phyloP scores from a whole-genome alignment of 2,329 filamentous ascomycete species.

The Didymosphaeria variabile region DNA sequence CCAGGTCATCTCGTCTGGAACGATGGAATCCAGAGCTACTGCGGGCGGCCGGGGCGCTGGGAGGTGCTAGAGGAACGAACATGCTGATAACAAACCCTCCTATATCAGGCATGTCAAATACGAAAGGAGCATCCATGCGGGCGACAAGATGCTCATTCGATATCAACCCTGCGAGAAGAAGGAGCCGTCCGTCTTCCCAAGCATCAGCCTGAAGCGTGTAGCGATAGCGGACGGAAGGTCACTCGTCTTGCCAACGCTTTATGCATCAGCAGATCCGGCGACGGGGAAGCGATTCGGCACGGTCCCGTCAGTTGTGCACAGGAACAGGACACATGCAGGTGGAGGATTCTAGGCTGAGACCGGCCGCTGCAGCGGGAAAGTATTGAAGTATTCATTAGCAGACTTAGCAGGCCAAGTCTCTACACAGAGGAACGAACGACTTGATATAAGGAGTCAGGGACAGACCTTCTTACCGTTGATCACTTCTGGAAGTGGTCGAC shows the following conservation, averaged over 20 bases:
- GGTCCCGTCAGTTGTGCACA: not conserved
- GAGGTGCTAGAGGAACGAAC: slow-evolving; percentile 4
- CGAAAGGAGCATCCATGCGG: slow-evolving; percentile 12
- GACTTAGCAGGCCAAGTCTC: slow-evolving; percentile 7
- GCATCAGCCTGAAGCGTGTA: not conserved
- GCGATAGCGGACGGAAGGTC: not conserved
- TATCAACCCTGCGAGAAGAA: not conserved
- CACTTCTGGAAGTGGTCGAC: slow-evolving; percentile 8
- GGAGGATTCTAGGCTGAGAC: slow-evolving; percentile 13
- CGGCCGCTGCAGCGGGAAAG: slow-evolving; percentile 1
- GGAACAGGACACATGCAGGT: slow-evolving; percentile 6
- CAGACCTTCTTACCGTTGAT: slow-evolving; percentile 14
- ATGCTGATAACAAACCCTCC: slow-evolving; percentile 2
- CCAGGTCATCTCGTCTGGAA: slow-evolving; percentile 10
- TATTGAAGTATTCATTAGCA: slow-evolving; percentile 6
- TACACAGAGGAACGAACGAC: not conserved
- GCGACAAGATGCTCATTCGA: not conserved
- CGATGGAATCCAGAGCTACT: slow-evolving; percentile 8
- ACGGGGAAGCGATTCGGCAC: slow-evolving; percentile 7
- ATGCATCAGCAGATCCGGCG: slow-evolving; percentile 1
- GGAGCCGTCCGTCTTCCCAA: not conserved
- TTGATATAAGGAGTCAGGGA: slow-evolving; percentile 13
- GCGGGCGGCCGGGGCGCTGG: slow-evolving; percentile 1
- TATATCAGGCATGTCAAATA: slow-evolving; percentile 9
- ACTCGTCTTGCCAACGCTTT: slow-evolving; percentile 7